Evolutionary conservation across 163 green algal genomes (phyloP).

Genomic region (Scenedesmus sp.): DNA sequence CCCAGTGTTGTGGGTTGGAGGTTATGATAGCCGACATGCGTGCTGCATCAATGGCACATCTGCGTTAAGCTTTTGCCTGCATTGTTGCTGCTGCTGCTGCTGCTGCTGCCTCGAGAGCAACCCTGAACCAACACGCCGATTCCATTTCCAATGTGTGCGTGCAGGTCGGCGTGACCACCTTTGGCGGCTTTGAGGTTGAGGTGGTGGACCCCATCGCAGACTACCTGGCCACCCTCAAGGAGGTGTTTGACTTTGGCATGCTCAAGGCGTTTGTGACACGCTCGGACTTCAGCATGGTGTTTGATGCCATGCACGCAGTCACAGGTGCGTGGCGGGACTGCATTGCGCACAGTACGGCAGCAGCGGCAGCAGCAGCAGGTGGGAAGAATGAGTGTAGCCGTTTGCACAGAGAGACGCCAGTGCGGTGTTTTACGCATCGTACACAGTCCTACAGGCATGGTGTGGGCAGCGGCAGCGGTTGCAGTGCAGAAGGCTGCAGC

Average conservation of each 20-base stretch:
- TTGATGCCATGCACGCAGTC: conserved; percentile 96
- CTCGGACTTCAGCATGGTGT: conserved; percentile 93
- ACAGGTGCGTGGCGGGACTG: background rate
- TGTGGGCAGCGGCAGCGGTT: too few relatives aligned
- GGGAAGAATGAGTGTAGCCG: too few relatives aligned
- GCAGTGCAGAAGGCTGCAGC: too few relatives aligned
- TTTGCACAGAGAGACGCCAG: too few relatives aligned
- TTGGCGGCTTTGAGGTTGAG: conserved; percentile 96
- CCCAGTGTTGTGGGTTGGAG: conserved; percentile 89
- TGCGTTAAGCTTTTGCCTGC: too few relatives aligned
- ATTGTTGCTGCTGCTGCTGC: too few relatives aligned
- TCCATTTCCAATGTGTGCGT: background rate
- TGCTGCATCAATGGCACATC: conserved; percentile 82
- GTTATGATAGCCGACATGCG: conserved; percentile 95
- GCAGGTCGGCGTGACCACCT: conserved; percentile 77
- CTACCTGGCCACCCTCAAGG: conserved; percentile 91
- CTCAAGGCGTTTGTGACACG: conserved; percentile 65
- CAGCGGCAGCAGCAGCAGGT: background rate
- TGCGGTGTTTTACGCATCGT: too few relatives aligned
- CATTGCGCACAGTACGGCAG: background rate
- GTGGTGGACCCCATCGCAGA: conserved; percentile 95
- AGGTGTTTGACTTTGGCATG: conserved; percentile 97
- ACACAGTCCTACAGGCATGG: too few relatives aligned
- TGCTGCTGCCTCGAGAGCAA: too few relatives aligned
- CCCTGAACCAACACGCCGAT: background rate